These are phyloP conservation scores for Quercus bicolor DNA, from an alignment of 306 rosid genomes.

Conservation along the genomic window DNA sequence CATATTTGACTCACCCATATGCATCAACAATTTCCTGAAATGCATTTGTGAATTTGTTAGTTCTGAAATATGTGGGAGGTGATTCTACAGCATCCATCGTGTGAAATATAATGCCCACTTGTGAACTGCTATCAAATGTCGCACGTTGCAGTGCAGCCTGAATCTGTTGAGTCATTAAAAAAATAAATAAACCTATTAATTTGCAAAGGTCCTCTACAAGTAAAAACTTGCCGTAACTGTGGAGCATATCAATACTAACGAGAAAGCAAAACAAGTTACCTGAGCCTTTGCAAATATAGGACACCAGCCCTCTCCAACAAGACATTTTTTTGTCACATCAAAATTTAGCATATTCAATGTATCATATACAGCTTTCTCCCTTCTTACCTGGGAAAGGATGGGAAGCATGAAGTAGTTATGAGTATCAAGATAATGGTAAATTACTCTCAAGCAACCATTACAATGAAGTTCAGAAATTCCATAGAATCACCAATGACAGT, in stretches of 20 bases:
- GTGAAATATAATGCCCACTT: constrained; percentile 93
- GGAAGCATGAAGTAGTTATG: constrained; percentile 33
- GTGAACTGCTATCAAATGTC: constrained; percentile 96
- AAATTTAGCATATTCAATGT: constrained; percentile 91
- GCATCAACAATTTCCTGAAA: constrained; percentile 99
- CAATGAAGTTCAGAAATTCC: constrained; percentile 10
- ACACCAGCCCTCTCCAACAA: constrained; percentile 99
- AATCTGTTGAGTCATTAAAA: constrained; percentile 55
- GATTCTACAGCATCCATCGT: constrained; percentile 84
- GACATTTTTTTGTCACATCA: constrained; percentile 98
- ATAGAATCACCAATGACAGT: constrained; percentile 9
- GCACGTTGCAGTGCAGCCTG: constrained; percentile 94
- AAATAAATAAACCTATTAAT: not conserved
- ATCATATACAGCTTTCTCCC: constrained; percentile 98
- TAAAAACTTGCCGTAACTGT: not conserved
- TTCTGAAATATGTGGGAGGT: constrained; percentile 94
- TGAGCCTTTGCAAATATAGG: constrained; percentile 81
- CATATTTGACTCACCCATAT: constrained; percentile 76
- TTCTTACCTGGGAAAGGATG: constrained; percentile 69
- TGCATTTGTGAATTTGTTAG: constrained; percentile 83
- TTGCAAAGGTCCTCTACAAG: constrained; percentile 4
- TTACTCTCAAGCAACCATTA: not conserved
- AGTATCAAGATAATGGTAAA: constrained; percentile 20
- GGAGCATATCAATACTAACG: not conserved
- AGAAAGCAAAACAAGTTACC: constrained; percentile 40